Evolutionary conservation across 2,329 filamentous ascomycete genomes (phyloP).

Genomic region (Cladophialophora chaetospira): DNA sequence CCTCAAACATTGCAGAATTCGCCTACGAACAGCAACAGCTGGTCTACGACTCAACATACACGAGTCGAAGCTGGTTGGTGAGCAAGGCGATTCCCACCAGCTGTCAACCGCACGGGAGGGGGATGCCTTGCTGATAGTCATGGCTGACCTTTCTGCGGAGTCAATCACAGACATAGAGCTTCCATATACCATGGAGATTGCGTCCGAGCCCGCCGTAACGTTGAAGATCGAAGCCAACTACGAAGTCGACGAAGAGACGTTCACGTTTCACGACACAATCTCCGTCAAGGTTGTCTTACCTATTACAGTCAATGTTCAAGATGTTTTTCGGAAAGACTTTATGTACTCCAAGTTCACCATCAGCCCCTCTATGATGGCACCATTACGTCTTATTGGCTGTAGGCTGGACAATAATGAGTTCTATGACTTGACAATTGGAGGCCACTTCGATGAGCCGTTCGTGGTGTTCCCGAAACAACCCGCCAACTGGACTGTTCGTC

Average conservation of each 20-base stretch:
- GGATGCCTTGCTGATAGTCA: constrained; percentile 22
- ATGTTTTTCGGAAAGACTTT: constrained; percentile 81
- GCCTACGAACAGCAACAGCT: constrained; percentile 65
- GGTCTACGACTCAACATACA: constrained; percentile 65
- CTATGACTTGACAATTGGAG: constrained; percentile 58
- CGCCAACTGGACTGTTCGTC: constrained; percentile 53
- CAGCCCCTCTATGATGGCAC: constrained; percentile 73
- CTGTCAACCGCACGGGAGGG: constrained; percentile 26
- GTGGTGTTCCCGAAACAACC: constrained; percentile 80
- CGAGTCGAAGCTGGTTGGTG: constrained; percentile 55
- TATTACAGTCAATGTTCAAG: constrained; percentile 93
- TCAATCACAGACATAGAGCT: constrained; percentile 55
- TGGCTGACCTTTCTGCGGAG: constrained; percentile 21
- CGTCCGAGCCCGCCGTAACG: constrained; percentile 61
- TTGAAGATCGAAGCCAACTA: constrained; percentile 77
- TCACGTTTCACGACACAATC: constrained; percentile 64
- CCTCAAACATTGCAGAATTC: constrained; percentile 59
- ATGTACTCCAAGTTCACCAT: constrained; percentile 91
- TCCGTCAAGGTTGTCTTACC: constrained; percentile 74
- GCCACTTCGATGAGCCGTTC: constrained; percentile 47
- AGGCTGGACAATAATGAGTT: constrained; percentile 69
- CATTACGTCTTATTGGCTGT: constrained; percentile 72
- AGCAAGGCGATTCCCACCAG: constrained; percentile 44
- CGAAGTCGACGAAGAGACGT: constrained; percentile 65
- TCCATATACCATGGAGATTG: constrained; percentile 78